These are phyloP conservation scores for Chlamydomonas sp. DNA, from an alignment of 139 green algal species.

Conservation along the genomic window DNA sequence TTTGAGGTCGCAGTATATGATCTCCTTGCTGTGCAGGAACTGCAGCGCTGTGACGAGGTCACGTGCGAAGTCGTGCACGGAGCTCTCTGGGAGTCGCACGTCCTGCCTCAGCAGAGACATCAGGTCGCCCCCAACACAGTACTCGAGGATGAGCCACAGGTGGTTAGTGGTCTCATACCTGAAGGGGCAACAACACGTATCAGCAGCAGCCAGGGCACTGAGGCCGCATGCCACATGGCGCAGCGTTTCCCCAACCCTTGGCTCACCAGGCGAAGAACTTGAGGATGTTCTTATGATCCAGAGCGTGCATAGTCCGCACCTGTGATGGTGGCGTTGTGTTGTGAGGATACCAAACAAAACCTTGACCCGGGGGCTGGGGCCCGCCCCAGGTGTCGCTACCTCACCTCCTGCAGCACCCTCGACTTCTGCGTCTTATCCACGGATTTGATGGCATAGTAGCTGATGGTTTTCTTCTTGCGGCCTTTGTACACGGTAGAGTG, in stretches of 20 bases:
- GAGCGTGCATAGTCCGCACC: constrained; percentile 86
- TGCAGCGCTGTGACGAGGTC: constrained; percentile 79
- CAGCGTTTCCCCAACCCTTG: neutral
- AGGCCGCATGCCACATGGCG: neutral
- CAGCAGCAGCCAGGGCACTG: neutral
- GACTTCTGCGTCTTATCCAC: constrained; percentile 89
- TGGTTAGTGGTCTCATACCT: constrained; percentile 97
- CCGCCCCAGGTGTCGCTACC: neutral
- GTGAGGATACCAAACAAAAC: too few relatives aligned
- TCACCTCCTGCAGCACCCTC: constrained; percentile 91
- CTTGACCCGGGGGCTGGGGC: too few relatives aligned
- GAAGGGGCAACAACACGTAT: constrained; percentile 18
- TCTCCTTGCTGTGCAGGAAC: constrained; percentile 83
- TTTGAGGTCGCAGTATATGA: constrained; percentile 95
- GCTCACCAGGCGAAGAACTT: constrained; percentile 92
- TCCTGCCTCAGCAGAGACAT: constrained; percentile 88
- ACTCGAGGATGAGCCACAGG: constrained; percentile 98
- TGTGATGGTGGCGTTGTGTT: constrained; percentile 33
- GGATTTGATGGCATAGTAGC: constrained; percentile 96
- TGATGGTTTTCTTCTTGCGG: constrained; percentile 92
- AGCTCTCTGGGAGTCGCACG: constrained; percentile 84
- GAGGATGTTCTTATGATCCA: constrained; percentile 92
- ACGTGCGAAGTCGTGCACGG: constrained; percentile 86
- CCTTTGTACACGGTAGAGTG: constrained; percentile 95
- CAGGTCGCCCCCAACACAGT: constrained; percentile 95